Percentiles rank a stretch among this genome's conserved stretches.
Evolutionary conservation across 202 grass and related monocot genomes (phyloP).

Genomic region (Carex arenaria): DNA sequence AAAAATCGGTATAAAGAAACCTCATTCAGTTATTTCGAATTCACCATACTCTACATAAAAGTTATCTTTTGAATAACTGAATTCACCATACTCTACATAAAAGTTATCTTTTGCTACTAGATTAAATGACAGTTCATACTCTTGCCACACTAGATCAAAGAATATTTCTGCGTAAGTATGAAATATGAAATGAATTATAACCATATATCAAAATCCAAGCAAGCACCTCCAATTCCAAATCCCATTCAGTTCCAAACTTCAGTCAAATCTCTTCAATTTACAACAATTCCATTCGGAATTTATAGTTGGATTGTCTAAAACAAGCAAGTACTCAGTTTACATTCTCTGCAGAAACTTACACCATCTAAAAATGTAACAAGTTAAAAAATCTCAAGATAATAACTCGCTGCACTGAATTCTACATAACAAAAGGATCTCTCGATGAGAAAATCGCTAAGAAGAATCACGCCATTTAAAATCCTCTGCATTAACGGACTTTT

Average conservation of each 20-base stretch:
- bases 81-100: too few relatives aligned
- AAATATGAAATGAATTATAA: background rate
- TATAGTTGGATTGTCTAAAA: conserved; percentile 6
- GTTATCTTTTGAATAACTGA: too few relatives aligned
- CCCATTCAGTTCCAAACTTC: background rate
- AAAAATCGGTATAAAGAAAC: too few relatives aligned
- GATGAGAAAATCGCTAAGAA: background rate
- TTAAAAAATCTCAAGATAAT: background rate
- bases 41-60: too few relatives aligned
- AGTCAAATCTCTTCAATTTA: background rate
- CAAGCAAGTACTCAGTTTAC: background rate
- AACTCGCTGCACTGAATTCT: background rate
- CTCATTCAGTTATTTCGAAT: too few relatives aligned
- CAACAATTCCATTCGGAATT: background rate
- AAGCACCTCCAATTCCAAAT: background rate
- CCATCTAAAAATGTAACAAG: background rate
- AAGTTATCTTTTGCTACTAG: too few relatives aligned
- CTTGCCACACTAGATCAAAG: too few relatives aligned
- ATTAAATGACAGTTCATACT: too few relatives aligned
- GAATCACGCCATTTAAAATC: background rate
- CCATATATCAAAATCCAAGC: too few relatives aligned
- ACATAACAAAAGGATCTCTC: background rate
- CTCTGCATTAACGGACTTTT: too few relatives aligned
- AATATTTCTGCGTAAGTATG: background rate
- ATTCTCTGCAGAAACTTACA: background rate